A percentile compares a stretch with the other conserved stretches of the same genome.
Conservation (phyloP, 352 stramenopile genomes). For the Albugo candida region DNA sequence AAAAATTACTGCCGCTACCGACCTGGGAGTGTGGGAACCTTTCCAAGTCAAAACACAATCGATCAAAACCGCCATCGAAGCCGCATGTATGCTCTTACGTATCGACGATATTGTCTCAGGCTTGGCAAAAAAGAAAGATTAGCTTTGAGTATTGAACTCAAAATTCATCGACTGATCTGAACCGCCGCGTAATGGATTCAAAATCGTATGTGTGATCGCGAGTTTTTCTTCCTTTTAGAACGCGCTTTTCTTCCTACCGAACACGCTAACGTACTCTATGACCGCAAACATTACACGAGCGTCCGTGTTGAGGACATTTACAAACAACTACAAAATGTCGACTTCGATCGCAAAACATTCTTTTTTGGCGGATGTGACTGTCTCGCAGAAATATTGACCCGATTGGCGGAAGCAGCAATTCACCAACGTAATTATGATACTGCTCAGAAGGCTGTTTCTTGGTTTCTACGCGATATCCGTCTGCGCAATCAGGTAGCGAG, state of each 20-base stretch:
- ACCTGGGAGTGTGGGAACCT: slow-evolving; percentile 97
- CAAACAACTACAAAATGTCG: neutral
- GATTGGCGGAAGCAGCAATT: slow-evolving; percentile 48
- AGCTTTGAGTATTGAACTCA: too few species aligned
- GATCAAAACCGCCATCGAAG: slow-evolving; percentile 99
- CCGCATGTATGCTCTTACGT: slow-evolving; percentile 91
- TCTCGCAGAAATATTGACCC: slow-evolving; percentile 51
- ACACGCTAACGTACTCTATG: too few species aligned
- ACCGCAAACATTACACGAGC: neutral
- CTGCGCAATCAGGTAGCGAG: slow-evolving; percentile 55
- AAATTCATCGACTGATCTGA: too few species aligned
- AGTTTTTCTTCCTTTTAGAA: too few species aligned
- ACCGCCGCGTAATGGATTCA: too few species aligned
- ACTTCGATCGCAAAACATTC: neutral
- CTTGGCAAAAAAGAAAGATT: slow-evolving; percentile 90
- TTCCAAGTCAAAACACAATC: slow-evolving; percentile 99
- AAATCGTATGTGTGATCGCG: too few species aligned
- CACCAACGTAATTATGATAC: slow-evolving; percentile 43
- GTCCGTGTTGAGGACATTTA: neutral
- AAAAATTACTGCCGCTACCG: slow-evolving; percentile 87
- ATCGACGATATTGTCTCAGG: slow-evolving; percentile 99
- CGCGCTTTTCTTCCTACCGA: too few species aligned
- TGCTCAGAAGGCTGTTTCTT: slow-evolving; percentile 27
- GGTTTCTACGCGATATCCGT: slow-evolving; percentile 43
- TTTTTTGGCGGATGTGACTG: slow-evolving; percentile 2